Conservation (phyloP, 2,329 filamentous ascomycete genomes). For the Pseudogymnoascus sp. region DNA sequence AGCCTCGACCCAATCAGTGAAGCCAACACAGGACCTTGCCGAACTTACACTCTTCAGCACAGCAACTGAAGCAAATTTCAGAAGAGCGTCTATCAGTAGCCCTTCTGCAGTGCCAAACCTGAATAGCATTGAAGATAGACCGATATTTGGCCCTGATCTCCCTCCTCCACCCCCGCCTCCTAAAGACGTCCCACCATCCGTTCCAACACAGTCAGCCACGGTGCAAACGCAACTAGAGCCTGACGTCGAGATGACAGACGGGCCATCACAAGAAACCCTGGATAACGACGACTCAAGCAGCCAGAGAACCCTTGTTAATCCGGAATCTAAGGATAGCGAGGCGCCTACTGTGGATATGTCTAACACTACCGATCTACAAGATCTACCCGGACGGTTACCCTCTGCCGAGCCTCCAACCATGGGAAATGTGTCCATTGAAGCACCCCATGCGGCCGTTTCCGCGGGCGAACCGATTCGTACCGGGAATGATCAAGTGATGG, state of each 20-base stretch:
- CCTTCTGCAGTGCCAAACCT: slow-evolving; percentile 20
- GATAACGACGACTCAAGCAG: slow-evolving; percentile 27
- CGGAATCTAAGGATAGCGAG: slow-evolving; percentile 14
- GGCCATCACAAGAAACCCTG: slow-evolving; percentile 18
- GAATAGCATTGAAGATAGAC: not conserved
- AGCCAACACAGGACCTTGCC: slow-evolving; percentile 68
- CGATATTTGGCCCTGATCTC: slow-evolving; percentile 1
- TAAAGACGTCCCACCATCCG: slow-evolving; percentile 18
- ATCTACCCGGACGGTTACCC: not conserved
- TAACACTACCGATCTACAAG: not conserved
- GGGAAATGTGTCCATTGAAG: not conserved
- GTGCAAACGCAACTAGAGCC: slow-evolving; percentile 12
- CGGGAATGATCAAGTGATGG: slow-evolving; percentile 27
- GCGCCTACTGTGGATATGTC: slow-evolving; percentile 10
- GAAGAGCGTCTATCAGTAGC: slow-evolving; percentile 36
- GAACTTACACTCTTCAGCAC: slow-evolving; percentile 65
- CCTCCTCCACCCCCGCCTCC: not conserved
- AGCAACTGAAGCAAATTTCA: slow-evolving; percentile 43
- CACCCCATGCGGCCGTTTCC: not conserved
- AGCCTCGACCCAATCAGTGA: slow-evolving; percentile 52
- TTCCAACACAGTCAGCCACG: slow-evolving; percentile 11
- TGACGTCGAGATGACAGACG: slow-evolving; percentile 28
- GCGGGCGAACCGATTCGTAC: not conserved
- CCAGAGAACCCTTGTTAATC: slow-evolving; percentile 33
- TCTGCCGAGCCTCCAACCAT: not conserved